Base-by-base conservation (phyloP, 2,329 filamentous ascomycete genomes). In the Cladosporium sp. region DNA sequence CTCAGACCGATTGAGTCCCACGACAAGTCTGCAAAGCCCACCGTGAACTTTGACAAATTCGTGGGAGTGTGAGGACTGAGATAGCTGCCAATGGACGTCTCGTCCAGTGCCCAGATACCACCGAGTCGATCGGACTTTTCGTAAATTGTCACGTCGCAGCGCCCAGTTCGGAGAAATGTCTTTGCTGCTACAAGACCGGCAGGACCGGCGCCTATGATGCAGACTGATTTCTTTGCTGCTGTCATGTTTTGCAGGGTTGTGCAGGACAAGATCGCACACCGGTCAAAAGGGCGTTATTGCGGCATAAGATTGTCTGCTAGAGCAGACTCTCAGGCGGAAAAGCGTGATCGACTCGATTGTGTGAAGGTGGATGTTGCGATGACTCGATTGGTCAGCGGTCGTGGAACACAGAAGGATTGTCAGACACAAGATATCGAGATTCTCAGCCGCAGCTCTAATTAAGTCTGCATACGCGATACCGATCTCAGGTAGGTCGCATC, bases 1-100 rank as follows among this genome's bases (percentile, higher is more conserved):
- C 57, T 57, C 8, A 73, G 57, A 53, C 77, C 62, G 0, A 78
- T 74, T 4, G 73, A 73, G 3, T 81, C 77, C 90, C 90, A 95
- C 5, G 88, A 81, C 22, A 90, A 71, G 68, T 93, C 90, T 1
- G 75, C 71, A 62, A 79, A 78, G 6, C 69, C 69, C 62, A 94
- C 84, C 0, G 89, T 90, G 71, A 91, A 90, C 45, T 82, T 82
- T 73, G 88, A 91, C 66, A 92, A 83, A 69, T 95, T 95, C 3
- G 83, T 83, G 15, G 83, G 77, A 65, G 77, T 78, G 4, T 73
- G 62, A 6, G 75, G 72, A 78, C 89, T 88, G 53, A 88, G 79
- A 8, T 87, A 87, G 61, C 88, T 83, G 1, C 76, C 74, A 15
- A 56, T 42, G 6, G 64, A 62, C 7, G 57, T 20, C 40, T 68